Conservation (phyloP, 129 eudicot genomes). For the sunflower (Helianthus annuus) region HanXRQr2.0-SUNRISE NC_035442.2:40528885-40529384, state of each 20-base stretch:
- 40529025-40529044: slow-evolving; percentile 68
- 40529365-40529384: not conserved
- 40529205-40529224: too few species aligned
- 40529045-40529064: slow-evolving; percentile 73
- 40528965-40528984: not conserved
- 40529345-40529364: slow-evolving; percentile 12
- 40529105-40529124: slow-evolving; percentile 57
- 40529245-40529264: slow-evolving; percentile 64
- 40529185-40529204: not conserved
- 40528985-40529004: slow-evolving; percentile 82
- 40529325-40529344: slow-evolving; percentile 37
- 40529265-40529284: slow-evolving; percentile 64
- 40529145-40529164: not conserved
- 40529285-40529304: slow-evolving; percentile 39
- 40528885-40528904: too few species aligned
- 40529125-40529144: slow-evolving; percentile 66
- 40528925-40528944: too few species aligned
- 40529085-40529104: slow-evolving; percentile 73
- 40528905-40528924: too few species aligned
- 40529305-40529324: slow-evolving; percentile 41
- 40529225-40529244: not conserved
- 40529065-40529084: slow-evolving; percentile 72
- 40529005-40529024: slow-evolving; percentile 70
- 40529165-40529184: not conserved
- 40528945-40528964: too few species aligned